phyloP scores from a whole-genome alignment of 768 basidiomycete genomes.

The Pulveroboletus sp. region DNA sequence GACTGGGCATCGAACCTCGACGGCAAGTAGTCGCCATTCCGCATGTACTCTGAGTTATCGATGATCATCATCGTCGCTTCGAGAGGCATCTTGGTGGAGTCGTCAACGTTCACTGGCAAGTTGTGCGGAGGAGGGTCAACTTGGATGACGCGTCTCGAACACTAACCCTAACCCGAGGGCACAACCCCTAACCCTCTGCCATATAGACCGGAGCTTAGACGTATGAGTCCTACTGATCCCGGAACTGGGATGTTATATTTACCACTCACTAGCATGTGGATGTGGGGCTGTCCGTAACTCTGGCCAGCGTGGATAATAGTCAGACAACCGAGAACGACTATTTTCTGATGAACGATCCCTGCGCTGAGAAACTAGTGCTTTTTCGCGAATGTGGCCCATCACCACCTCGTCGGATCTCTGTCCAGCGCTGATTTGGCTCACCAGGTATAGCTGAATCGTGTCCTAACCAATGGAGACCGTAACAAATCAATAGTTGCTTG shows the following conservation, averaged over 20 bases:
- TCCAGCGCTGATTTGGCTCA: not conserved
- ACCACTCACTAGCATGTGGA: not conserved
- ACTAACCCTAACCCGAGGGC: conserved; percentile 17
- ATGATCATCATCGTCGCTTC: conserved; percentile 98
- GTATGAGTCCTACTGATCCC: not conserved
- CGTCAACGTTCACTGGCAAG: conserved; percentile 14
- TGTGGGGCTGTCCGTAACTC: not conserved
- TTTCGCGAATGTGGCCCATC: not conserved
- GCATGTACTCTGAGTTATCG: conserved; percentile 97
- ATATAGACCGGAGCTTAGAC: not conserved
- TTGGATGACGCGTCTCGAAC: conserved; percentile 26
- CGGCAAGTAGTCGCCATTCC: conserved; percentile 88
- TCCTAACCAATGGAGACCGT: not conserved
- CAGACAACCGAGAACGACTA: not conserved
- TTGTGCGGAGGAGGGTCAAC: not conserved
- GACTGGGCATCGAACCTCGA: conserved; percentile 86
- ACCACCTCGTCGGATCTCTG: not conserved
- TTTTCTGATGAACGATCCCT: no score
- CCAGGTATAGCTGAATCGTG: not conserved
- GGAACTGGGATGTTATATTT: not conserved
- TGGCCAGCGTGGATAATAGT: not conserved
- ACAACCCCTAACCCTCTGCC: not conserved
- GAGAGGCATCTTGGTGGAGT: conserved; percentile 67
- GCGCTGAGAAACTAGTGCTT: no score
- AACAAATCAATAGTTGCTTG: no score